Percentiles rank a stretch among this genome's conserved stretches.
phyloP scores from a whole-genome alignment of 2,329 filamentous ascomycete genomes.

The Botrytis elliptica region DNA sequence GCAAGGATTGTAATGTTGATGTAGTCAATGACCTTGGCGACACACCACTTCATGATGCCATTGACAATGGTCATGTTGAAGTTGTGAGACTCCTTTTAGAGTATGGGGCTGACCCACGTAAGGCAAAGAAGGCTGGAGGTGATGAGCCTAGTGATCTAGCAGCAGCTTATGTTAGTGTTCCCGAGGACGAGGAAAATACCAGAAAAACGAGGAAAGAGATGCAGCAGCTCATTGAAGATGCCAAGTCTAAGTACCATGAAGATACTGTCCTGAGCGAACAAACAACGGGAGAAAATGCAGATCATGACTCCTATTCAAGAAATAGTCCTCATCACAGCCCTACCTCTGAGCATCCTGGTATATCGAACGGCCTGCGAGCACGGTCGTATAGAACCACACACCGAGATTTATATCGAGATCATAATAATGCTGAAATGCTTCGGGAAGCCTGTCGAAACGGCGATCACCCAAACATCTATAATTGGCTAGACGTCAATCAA shows the following conservation, averaged over 20 bases:
- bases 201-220: constrained; percentile 56
- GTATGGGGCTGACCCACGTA: constrained; percentile 86
- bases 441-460: constrained; percentile 59
- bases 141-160: constrained; percentile 88
- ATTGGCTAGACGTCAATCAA: constrained; percentile 55
- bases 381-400: constrained; percentile 64
- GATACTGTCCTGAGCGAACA: constrained; percentile 60
- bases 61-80: constrained; percentile 89
- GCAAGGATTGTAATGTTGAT: constrained; percentile 80
- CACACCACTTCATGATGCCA: constrained; percentile 91
- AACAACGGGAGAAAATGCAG: constrained; percentile 40
- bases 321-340: constrained; percentile 61
- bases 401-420: constrained; percentile 58
- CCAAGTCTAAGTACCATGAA: constrained; percentile 51
- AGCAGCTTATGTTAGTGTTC: constrained; percentile 54
- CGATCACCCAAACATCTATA: constrained; percentile 60
- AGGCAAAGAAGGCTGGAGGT: constrained; percentile 79
- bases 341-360: constrained; percentile 37
- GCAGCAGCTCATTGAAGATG: constrained; percentile 63
- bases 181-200: constrained; percentile 54
- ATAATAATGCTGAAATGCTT: constrained; percentile 52
- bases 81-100: constrained; percentile 82
- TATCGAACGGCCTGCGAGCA: constrained; percentile 45
- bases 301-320: constrained; percentile 50
- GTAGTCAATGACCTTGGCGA: constrained; percentile 80